Evolutionary conservation across 805 yeast genomes (phyloP).

Genomic region (Hanseniaspora meyeri): DNA sequence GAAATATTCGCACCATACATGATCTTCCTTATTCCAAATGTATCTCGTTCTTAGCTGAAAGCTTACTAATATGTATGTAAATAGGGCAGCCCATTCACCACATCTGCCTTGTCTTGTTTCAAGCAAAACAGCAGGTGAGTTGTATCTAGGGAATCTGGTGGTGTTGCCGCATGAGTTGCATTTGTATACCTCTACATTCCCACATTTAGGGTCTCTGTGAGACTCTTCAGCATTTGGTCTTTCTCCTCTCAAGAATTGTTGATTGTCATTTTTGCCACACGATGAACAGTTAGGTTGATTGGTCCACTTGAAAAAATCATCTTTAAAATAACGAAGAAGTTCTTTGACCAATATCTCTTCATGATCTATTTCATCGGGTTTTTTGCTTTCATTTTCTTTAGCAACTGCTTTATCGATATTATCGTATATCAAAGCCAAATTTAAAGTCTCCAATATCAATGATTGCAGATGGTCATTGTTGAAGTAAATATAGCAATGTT

Average conservation of each 20-base stretch:
- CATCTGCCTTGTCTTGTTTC: slow-evolving; percentile 65
- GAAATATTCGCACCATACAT: slow-evolving; percentile 90
- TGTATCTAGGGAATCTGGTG: slow-evolving; percentile 65
- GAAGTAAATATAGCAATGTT: slow-evolving; percentile 8
- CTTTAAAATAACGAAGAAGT: slow-evolving; percentile 56
- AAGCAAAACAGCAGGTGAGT: slow-evolving; percentile 50
- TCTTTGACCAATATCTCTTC: slow-evolving; percentile 37
- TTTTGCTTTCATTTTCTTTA: slow-evolving; percentile 22
- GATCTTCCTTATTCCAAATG: slow-evolving; percentile 84
- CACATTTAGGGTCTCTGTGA: slow-evolving; percentile 36
- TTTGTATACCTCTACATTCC: slow-evolving; percentile 48
- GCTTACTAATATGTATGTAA: slow-evolving; percentile 55
- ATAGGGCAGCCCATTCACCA: slow-evolving; percentile 91
- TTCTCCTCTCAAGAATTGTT: slow-evolving; percentile 29
- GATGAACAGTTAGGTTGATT: slow-evolving; percentile 49
- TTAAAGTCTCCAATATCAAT: slow-evolving; percentile 39
- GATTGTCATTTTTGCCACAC: slow-evolving; percentile 36
- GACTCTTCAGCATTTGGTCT: slow-evolving; percentile 37
- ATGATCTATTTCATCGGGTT: slow-evolving; percentile 38
- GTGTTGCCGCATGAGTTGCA: slow-evolving; percentile 40
- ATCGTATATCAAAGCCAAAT: slow-evolving; percentile 44
- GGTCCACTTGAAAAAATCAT: slow-evolving; percentile 74
- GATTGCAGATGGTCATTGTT: slow-evolving; percentile 1
- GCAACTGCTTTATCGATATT: slow-evolving; percentile 44
- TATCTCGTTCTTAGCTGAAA: slow-evolving; percentile 56